Evolutionary conservation across 176 grass and related monocot genomes (phyloP), one percentile per base, ranked within the genome.

Genomic region (Carex pumila): DNA sequence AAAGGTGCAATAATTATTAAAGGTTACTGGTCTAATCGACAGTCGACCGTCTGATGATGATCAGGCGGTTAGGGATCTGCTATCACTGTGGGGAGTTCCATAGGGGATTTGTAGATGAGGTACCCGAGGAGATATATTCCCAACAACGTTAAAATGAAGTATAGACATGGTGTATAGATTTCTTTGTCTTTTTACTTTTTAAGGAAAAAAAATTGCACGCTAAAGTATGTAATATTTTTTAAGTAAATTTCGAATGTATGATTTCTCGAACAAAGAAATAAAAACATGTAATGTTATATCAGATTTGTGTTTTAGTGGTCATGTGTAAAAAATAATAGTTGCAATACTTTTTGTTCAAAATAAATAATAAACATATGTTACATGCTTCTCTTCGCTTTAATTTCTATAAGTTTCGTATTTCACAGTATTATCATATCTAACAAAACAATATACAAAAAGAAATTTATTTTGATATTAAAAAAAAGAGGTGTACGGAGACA

Each of bases 21-120:
- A 25, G 15, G 22, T 70, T 9, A 74, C 12, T 65, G 12, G 3
- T 76, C 39, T 63, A 63, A 62, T 75, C 60, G 25, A 85, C 34
- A 81, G 14, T 43, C 37, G 10, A 81, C 79, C 71, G 68, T 85
- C 34, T 56, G 84, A 85, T 85, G 55, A 13, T 76, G 54, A 85
- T 85, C 84, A 47, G 32, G 62, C n/a, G 71, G 84, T 41, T 58
- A 58, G 61, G 62, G 22, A 84, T 53, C 8, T 11, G 29, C 52
- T 54, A 32, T 0, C 15, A 17, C 7, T 37, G 4, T 36, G 58
- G 65, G 58, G 79, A 53, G 62, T 71, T 76, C 3, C 43, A 17
- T 85, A 72, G 84, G 25, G 84, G 25, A 32, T 65, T 3, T 12
- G 3, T 65, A 29, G 57, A 85, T 79, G 8, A 79, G 57, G 36